Conservation (phyloP, 768 basidiomycete genomes). For the Chlorophyllum brunneum region DNA sequence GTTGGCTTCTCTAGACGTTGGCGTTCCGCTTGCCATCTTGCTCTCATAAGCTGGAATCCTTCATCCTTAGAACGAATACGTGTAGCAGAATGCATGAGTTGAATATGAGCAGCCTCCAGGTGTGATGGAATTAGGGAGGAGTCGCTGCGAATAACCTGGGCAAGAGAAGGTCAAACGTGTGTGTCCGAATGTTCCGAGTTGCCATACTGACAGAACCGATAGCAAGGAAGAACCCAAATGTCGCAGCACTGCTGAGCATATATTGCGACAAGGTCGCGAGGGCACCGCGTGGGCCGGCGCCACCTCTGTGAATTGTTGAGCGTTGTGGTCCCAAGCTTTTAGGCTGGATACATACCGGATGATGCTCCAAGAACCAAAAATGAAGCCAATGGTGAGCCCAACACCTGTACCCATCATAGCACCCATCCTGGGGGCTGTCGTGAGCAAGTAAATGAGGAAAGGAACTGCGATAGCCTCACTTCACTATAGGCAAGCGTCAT, state of each 20-base stretch:
- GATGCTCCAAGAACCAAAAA: conserved; percentile 93
- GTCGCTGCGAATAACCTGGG: conserved; percentile 88
- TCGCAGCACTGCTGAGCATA: conserved; percentile 97
- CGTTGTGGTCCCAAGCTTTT: background rate
- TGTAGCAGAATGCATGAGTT: conserved; percentile 47
- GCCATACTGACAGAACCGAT: conserved; percentile 73
- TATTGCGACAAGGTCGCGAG: conserved; percentile 94
- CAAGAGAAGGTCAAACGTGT: conserved; percentile 11
- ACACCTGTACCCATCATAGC: conserved; percentile 92
- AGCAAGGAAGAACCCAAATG: conserved; percentile 95
- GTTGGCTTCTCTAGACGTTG: conserved; percentile 22
- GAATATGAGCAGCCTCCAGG: conserved; percentile 59
- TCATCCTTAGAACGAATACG: conserved; percentile 59
- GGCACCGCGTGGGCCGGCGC: conserved; percentile 86
- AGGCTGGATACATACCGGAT: conserved; percentile 55
- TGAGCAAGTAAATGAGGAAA: background rate
- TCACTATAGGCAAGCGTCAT: conserved; percentile 39
- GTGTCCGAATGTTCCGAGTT: background rate
- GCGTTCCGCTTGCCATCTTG: conserved; percentile 72
- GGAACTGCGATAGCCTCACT: conserved; percentile 35
- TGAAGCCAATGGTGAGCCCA: conserved; percentile 94
- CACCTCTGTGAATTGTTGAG: conserved; percentile 49
- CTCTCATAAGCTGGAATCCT: conserved; percentile 65
- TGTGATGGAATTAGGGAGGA: conserved; percentile 51
- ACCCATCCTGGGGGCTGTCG: conserved; percentile 66